Conservation (phyloP, 495 filamentous ascomycete species). For the Sordaria brevicollis region DNA sequence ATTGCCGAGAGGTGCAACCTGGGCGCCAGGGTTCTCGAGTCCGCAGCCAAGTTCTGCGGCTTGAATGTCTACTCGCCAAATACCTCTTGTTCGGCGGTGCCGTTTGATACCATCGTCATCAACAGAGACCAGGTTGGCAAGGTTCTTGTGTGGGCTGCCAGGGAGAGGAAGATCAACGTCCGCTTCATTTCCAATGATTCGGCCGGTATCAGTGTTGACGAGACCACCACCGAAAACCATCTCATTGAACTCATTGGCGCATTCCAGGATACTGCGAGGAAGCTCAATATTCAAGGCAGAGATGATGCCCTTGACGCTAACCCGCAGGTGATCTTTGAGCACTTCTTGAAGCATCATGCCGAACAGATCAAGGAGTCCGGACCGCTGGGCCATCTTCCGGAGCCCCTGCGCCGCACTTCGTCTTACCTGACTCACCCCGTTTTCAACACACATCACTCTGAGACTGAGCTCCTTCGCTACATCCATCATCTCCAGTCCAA, state of each 20-base stretch:
- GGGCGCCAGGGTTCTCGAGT: slow-evolving; percentile 59
- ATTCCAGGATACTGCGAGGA: slow-evolving; percentile 6
- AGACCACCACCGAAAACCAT: slow-evolving; percentile 25
- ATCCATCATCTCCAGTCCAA: slow-evolving; percentile 93
- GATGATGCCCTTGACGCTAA: slow-evolving; percentile 20
- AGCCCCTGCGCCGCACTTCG: slow-evolving; percentile 58
- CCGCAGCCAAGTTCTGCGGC: slow-evolving; percentile 54
- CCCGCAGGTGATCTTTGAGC: slow-evolving; percentile 15
- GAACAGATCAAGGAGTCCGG: slow-evolving; percentile 11
- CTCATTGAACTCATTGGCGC: slow-evolving; percentile 19
- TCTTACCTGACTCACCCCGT: slow-evolving; percentile 82
- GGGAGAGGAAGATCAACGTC: slow-evolving; percentile 14
- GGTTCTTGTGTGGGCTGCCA: slow-evolving; percentile 2
- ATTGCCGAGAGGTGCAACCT: slow-evolving; percentile 74
- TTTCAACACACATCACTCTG: slow-evolving; percentile 95
- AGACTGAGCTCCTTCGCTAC: slow-evolving; percentile 92
- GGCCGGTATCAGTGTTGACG: slow-evolving; percentile 33
- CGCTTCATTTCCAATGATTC: slow-evolving; percentile 11
- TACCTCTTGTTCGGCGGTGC: slow-evolving; percentile 39
- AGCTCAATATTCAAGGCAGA: background rate
- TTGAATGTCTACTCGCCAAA: slow-evolving; percentile 48
- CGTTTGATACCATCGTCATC: slow-evolving; percentile 80
- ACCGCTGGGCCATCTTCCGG: slow-evolving; percentile 41
- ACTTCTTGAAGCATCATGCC: slow-evolving; percentile 18
- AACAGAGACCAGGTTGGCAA: slow-evolving; percentile 19